Base-by-base conservation (phyloP, 2,329 filamentous ascomycete species). In the Aureobasidium sp. region DNA sequence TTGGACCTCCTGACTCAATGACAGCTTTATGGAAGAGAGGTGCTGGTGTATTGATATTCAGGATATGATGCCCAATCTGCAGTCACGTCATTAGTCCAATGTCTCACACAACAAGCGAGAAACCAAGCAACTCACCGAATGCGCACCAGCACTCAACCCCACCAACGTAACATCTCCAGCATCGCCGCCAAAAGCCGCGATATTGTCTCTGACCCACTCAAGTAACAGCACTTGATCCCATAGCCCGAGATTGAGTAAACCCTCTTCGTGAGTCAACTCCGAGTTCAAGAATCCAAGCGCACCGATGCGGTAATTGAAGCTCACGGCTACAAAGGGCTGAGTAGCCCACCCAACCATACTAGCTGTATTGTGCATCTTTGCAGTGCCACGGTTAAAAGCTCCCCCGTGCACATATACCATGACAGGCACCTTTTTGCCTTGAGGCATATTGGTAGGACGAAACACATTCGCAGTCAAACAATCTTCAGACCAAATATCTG, bases 111-210 rank as follows among this genome's bases (percentile, higher is more conserved):
- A 4, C 4, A 9, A 27, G 25, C 8, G 7, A n/a, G 22, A 6
- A 44, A 31, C 27, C 9, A 34, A 34, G 9, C 31, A 22, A 70
- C 73, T 68, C 67, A 83, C 81, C 62, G 84, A 85, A 71, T 88
- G 86, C 9, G 83, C 83, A 8, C 85, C 85, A 36, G 84, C 84
- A 2, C 82, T 86, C 71, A 92, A 85, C 27, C 89, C 89, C 86
- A 87, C 91, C 64, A 93, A 86, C 0, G 88, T 70, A 0, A 71
- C 68, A 64, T 69, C 64, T 14, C 67, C 63, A 4, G 65, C 64
- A 57, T 72, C 68, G 29, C 73, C 75, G 11, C 77, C 68, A 63
- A 79, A 79, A 0, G 70, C 70, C 14, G 60, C 73, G 57, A 79
- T 78, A 57, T 72, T 70, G 27, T 70, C 64, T 57, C 69, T 65